Evolutionary conservation across 352 stramenopile genomes (phyloP), one percentile per base, ranked within the genome.

Genomic region (Pythium insidiosum): DNA sequence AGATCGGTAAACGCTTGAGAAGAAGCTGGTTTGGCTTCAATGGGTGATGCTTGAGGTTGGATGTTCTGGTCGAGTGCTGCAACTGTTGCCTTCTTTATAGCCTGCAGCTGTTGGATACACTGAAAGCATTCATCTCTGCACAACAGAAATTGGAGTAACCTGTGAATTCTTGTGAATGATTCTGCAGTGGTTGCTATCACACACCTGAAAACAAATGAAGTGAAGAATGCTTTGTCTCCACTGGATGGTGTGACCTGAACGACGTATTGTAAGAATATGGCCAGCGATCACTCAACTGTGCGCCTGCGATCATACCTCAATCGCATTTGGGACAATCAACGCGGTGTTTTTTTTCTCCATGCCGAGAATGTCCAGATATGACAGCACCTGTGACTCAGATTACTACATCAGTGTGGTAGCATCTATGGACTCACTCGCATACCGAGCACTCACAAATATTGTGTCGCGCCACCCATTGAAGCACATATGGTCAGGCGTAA

Each of bases 321-420:
- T 85, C 12, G 75, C 81, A 31, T 93, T 93, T 3, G 81, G 81
- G 6, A 91, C 81, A 43, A 93, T 88, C 20, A 93, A 49, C 6
- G 81, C 78, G 2, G 78, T 85, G 35, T 91, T 89, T 39, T 93
- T 93, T 49, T 90, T 90, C 49, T 89, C 81, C 48, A 93, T 73
- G 20, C 43, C 34, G 19, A 55, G 56, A 43, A 93, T 88, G 12
- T 90, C 72, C n/a, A 74, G 62, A 30, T 84, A 85, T 5, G 65
- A 77, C n/a, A 70, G 50, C 24, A 90, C 75, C 77, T 90, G 40
- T 25, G 25, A 28, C 16, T 26, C 22, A 40, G 31, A 28, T 12
- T 18, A 30, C 54, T 9, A 35, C 38, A 15, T 28, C 36, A 38
- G 16, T 6, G 37, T 19, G n/a, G n/a, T n/a, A n/a, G n/a, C n/a